Percentiles rank a stretch among this genome's conserved stretches.
phyloP scores from a whole-genome alignment of 345 rosid species.

The Lenwebbia sp. region DNA sequence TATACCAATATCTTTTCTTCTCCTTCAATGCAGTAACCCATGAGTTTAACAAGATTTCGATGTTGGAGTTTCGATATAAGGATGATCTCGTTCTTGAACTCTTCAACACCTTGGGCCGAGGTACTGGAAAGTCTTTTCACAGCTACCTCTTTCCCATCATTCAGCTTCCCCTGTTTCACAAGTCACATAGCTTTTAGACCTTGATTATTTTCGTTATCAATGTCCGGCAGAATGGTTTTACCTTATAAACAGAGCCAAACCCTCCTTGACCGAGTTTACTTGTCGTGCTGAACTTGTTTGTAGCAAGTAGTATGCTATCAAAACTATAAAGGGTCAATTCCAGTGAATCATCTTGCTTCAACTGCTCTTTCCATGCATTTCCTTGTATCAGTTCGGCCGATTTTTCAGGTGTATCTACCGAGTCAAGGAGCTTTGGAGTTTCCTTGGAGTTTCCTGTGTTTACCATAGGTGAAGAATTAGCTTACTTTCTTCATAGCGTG shows the following conservation, averaged over 20 bases:
- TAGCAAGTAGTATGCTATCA: background rate
- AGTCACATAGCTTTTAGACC: background rate
- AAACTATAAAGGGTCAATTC: background rate
- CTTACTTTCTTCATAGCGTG: background rate
- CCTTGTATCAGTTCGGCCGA: background rate
- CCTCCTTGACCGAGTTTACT: constrained; percentile 4
- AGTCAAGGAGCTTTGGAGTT: background rate
- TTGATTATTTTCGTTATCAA: background rate
- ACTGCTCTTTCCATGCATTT: background rate
- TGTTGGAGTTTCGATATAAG: constrained; percentile 55
- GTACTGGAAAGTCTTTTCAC: constrained; percentile 42
- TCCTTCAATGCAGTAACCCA: constrained; percentile 45
- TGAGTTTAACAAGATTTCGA: constrained; percentile 44
- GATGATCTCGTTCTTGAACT: constrained; percentile 45
- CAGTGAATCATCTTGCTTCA: background rate
- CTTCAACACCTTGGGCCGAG: constrained; percentile 50
- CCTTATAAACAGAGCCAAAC: constrained; percentile 3
- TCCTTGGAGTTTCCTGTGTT: background rate
- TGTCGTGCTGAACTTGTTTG: background rate
- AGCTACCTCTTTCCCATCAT: constrained; percentile 34
- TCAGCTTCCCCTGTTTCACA: constrained; percentile 30
- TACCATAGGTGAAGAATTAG: background rate
- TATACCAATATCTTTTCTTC: constrained; percentile 48
- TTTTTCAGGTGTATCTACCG: background rate
- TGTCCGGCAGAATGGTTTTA: background rate